Evolutionary conservation across 805 yeast genomes (phyloP).

Genomic region (Saccharomycopsis sp.): DNA sequence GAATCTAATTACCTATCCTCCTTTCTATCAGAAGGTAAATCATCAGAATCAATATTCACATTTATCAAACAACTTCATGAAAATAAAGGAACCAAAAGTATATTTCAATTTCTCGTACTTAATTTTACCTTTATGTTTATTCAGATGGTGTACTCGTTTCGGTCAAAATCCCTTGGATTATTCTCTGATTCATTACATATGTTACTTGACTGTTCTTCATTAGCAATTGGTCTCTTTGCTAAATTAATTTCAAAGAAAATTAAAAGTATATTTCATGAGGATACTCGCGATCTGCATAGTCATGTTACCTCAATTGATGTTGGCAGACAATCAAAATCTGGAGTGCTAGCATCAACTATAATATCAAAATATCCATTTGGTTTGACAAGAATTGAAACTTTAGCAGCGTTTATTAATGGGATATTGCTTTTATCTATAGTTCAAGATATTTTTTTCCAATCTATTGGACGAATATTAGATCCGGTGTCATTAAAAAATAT

Average conservation of each 20-base stretch:
- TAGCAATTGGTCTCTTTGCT: slow-evolving; percentile 84
- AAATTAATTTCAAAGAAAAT: slow-evolving; percentile 54
- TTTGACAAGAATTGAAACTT: slow-evolving; percentile 72
- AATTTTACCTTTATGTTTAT: slow-evolving; percentile 93
- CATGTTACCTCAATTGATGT: slow-evolving; percentile 8
- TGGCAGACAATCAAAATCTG: not conserved
- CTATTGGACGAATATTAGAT: slow-evolving; percentile 67
- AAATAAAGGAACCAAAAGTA: slow-evolving; percentile 74
- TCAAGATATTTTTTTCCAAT: slow-evolving; percentile 80
- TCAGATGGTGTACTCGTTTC: slow-evolving; percentile 83
- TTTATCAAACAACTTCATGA: slow-evolving; percentile 31
- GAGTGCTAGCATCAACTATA: slow-evolving; percentile 29
- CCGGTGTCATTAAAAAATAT: slow-evolving; percentile 78
- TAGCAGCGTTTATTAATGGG: slow-evolving; percentile 95
- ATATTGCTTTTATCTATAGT: slow-evolving; percentile 82
- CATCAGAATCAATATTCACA: slow-evolving; percentile 3
- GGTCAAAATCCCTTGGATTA: slow-evolving; percentile 87
- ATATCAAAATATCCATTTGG: slow-evolving; percentile 82
- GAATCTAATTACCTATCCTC: no score
- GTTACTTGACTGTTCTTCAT: slow-evolving; percentile 91
- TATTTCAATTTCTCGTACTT: slow-evolving; percentile 76
- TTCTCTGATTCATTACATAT: slow-evolving; percentile 92
- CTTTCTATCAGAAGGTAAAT: slow-evolving; percentile 1
- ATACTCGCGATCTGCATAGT: not conserved
- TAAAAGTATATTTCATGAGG: slow-evolving; percentile 26